Conservation (phyloP, 2,329 filamentous ascomycete genomes). For the Blastomyces silverae region DNA sequence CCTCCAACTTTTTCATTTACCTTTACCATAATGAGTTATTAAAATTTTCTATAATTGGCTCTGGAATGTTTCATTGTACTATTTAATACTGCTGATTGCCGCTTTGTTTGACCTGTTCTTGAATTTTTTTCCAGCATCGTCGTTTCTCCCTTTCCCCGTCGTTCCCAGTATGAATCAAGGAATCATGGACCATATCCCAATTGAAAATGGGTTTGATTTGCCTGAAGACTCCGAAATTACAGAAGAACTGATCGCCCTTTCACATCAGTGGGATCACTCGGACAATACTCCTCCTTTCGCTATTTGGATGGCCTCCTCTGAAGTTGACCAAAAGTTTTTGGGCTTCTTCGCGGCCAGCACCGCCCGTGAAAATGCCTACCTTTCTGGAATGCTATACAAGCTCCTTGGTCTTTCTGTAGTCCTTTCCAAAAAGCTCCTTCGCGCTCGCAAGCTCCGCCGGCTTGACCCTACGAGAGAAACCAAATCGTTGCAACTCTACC, state of each 20-base stretch:
- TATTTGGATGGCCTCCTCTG: conserved; percentile 79
- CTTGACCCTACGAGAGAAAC: conserved; percentile 73
- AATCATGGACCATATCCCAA: conserved; percentile 7
- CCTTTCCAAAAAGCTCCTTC: conserved; percentile 73
- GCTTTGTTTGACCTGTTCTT: conserved; percentile 7
- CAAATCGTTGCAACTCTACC: conserved; percentile 73
- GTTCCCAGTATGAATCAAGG: neutral
- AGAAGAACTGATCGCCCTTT: conserved; percentile 19
- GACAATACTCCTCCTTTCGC: conserved; percentile 30
- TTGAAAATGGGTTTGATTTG: neutral
- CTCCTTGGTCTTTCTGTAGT: conserved; percentile 85
- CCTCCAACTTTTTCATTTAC: neutral
- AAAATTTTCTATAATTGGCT: conserved; percentile 7
- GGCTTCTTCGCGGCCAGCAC: conserved; percentile 79
- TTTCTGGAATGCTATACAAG: conserved; percentile 74
- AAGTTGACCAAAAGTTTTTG: conserved; percentile 96
- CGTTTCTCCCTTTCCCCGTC: conserved; percentile 1
- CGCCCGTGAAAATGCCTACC: conserved; percentile 66
- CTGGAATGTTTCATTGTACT: conserved; percentile 2
- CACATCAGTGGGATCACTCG: conserved; percentile 26
- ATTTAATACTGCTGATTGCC: conserved; percentile 9
- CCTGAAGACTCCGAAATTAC: conserved; percentile 1
- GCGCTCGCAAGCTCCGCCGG: conserved; percentile 73
- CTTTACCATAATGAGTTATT: neutral
- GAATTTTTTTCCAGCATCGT: neutral